Evolutionary conservation across 2,329 filamentous ascomycete genomes (phyloP).

Genomic region (Neonectria ditissima): DNA sequence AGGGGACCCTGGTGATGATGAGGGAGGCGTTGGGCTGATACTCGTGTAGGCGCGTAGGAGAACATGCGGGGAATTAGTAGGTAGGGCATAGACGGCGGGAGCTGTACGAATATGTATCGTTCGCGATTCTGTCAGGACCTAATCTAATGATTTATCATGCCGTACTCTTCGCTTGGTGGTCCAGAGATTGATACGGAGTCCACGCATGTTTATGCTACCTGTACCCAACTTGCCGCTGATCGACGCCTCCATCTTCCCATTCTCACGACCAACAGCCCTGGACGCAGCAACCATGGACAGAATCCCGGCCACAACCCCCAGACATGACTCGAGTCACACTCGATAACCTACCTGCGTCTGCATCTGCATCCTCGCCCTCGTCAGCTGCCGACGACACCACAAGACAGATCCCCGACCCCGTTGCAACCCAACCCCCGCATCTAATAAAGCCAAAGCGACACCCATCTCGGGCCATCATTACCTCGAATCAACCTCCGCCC

Average conservation of each 20-base stretch:
- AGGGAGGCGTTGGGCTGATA: constrained; percentile 1
- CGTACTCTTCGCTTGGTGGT: background rate
- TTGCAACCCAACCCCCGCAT: background rate
- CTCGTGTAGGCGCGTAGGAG: background rate
- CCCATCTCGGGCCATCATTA: constrained; percentile 39
- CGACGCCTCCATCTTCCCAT: background rate
- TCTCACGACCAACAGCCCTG: background rate
- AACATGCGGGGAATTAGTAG: constrained; percentile 13
- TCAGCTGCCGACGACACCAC: constrained; percentile 17
- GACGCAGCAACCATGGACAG: background rate
- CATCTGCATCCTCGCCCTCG: background rate
- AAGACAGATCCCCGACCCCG: background rate
- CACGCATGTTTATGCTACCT: too few relatives aligned
- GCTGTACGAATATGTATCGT: too few relatives aligned
- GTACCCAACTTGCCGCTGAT: background rate
- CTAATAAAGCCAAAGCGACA: constrained; percentile 3
- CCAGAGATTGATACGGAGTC: background rate
- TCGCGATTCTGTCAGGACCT: too few relatives aligned
- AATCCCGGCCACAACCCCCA: background rate
- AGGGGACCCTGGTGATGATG: background rate
- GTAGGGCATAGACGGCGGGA: too few relatives aligned
- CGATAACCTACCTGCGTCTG: background rate
- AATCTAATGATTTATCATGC: too few relatives aligned
- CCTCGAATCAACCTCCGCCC: constrained; percentile 23
- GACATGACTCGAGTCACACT: background rate